Evolutionary conservation across 2,329 filamentous ascomycete species (phyloP), one percentile per base, ranked within the genome.

Genomic region (Thermochaetoides dissita): DNA sequence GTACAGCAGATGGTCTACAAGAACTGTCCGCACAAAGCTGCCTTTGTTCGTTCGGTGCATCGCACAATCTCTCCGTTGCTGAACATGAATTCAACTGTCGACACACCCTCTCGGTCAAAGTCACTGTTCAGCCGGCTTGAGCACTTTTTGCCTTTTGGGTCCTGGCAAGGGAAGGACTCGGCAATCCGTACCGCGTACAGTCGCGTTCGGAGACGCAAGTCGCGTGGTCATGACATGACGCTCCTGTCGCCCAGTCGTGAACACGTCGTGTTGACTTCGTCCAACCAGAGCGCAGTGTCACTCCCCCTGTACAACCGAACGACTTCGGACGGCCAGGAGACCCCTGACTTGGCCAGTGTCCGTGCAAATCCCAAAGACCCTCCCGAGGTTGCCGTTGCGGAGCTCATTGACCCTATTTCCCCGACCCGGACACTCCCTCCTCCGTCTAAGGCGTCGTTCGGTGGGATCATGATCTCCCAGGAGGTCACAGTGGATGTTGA

Each of bases 1-100:
- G 64, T 72, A 7, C 76, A 79, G 44, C 81, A 84, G 57, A 70
- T 79, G 47, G 68, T 74, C 0, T 71, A 77, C 50, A 63, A 68
- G 29, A 67, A 66, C 45, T 65, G 69, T 30, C 60, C 66, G 0
- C 71, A 76, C 48, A 68, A 76, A 36, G 66, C 73, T 5, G 68
- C 67, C 2, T 84, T 84, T 51, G 67, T 71, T 1, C 69, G 73
- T 43, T 68, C 68, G 30, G 66, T 80, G 2, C 72, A 78, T 51
- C 68, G 72, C 46, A 79, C 83, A 47, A 68, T 82, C 44, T 68
- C 69, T 10, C 68, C 66, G 12, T 55, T 72, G 10, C 52, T 70
- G 30, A 60, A 66, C 17, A 24, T 24, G 17, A 24, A 3, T 24
- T 24, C 17, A 24, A 24, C 17, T 24, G 17, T 24, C 17, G 17